These are phyloP conservation scores for Amanita jacksonii DNA, from an alignment of 768 basidiomycete genomes.

Conservation along the genomic window DNA sequence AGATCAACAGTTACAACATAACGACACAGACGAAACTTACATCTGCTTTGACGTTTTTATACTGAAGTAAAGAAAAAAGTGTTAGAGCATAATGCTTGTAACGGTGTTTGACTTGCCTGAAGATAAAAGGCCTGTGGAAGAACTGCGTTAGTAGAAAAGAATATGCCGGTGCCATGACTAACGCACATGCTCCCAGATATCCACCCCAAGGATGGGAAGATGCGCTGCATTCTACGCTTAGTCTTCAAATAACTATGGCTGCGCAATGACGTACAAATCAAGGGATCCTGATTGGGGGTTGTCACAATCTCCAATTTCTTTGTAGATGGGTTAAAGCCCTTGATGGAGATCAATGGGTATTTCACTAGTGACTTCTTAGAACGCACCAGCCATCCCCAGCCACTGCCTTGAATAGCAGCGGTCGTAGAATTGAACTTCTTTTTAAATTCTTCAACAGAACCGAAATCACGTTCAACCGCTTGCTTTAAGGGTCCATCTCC, in stretches of 20 bases:
- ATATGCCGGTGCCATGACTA: conserved; percentile 10
- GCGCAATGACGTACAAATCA: conserved; percentile 27
- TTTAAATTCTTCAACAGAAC: conserved; percentile 81
- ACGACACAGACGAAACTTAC: conserved; percentile 37
- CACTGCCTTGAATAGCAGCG: conserved; percentile 90
- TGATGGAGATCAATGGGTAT: not conserved
- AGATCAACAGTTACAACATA: not conserved
- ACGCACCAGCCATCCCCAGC: conserved; percentile 95
- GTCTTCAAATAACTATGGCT: not conserved
- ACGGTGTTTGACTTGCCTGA: conserved; percentile 26
- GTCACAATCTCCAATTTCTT: conserved; percentile 85
- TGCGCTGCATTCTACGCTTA: conserved; percentile 42
- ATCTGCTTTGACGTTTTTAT: conserved; percentile 89
- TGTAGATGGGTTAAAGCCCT: conserved; percentile 61
- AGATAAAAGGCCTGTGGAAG: conserved; percentile 58
- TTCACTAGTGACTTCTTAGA: not conserved
- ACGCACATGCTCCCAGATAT: conserved; percentile 93
- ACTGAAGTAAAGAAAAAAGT: conserved; percentile 31
- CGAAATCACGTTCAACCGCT: conserved; percentile 75
- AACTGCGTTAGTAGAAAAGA: conserved; percentile 5
- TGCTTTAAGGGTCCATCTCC: conserved; percentile 59
- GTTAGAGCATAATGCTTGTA: not conserved
- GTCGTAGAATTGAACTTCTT: conserved; percentile 80
- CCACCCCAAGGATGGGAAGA: conserved; percentile 87
- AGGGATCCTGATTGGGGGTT: conserved; percentile 94